A percentile compares a stretch with the other conserved stretches of the same genome.
phyloP scores from a whole-genome alignment of 148 eudicot genomes.

The Camellia granthamiana region DNA sequence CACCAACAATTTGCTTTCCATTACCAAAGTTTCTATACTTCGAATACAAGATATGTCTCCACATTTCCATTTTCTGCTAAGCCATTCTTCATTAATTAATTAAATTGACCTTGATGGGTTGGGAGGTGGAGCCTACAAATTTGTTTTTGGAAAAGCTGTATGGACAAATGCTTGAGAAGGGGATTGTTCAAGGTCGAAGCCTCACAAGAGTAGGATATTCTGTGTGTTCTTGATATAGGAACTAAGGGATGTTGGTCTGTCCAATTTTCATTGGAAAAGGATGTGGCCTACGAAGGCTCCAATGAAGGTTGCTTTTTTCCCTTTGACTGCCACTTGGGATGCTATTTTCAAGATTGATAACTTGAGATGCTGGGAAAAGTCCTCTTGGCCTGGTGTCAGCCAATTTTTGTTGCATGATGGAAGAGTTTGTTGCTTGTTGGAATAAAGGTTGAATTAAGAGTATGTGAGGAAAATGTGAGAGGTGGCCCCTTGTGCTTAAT shows the following conservation, averaged over 20 bases:
- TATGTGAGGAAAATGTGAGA: neutral
- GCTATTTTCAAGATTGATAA: neutral
- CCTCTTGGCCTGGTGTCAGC: neutral
- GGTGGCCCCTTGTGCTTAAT: neutral
- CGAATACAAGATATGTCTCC: neutral
- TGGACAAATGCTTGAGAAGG: too few species aligned
- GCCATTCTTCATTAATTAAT: neutral
- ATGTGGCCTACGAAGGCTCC: too few species aligned
- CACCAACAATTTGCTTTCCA: neutral
- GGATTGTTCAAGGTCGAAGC: too few species aligned
- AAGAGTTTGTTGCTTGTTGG: neutral
- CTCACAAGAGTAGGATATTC: too few species aligned
- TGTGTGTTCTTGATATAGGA: too few species aligned
- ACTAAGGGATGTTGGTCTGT: too few species aligned
- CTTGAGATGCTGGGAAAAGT: neutral
- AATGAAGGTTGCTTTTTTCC: too few species aligned
- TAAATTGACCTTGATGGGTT: too few species aligned
- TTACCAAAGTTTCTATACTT: neutral
- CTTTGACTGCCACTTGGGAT: neutral
- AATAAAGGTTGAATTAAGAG: neutral
- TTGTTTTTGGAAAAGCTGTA: too few species aligned
- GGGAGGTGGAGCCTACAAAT: neutral
- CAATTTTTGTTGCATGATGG: neutral
- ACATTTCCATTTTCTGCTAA: neutral
- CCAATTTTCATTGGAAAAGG: too few species aligned